Evolutionary conservation across 352 stramenopile species (phyloP), one percentile per base, ranked within the genome.

Genomic region (Lagenidium giganteum): DNA sequence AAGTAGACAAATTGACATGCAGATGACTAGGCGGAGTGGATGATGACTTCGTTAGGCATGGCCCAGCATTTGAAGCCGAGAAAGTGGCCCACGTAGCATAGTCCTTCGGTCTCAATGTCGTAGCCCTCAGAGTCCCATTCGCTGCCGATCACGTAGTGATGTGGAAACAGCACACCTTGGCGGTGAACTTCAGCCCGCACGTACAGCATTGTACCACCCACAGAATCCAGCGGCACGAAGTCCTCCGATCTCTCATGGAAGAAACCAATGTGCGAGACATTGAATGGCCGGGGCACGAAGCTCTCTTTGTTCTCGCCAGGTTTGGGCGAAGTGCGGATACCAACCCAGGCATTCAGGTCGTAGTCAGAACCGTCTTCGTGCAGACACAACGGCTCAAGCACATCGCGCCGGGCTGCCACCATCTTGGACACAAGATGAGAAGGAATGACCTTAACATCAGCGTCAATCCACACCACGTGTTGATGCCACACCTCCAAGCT

Each of bases 11-110:
- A n/a, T n/a, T n/a, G n/a, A n/a, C n/a, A n/a, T n/a, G n/a, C n/a
- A n/a, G n/a, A n/a, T n/a, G n/a, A n/a, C n/a, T n/a, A n/a, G n/a
- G n/a, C n/a, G n/a, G n/a, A n/a, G n/a, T n/a, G n/a, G n/a, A n/a
- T n/a, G n/a, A n/a, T n/a, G 16, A 57, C 26, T 5, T 74, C 58
- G 38, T 78, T 60, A 3, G 64, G 61, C 67, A 80, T 73, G 11
- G 57, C 57, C 57, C 62, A 80, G 49, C 64, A 80, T 30, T 58
- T 68, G 52, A 63, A 73, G 0, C 67, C 67, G n/a, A 80, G 39
- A 26, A 80, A 68, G 24, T 70, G 61, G 12, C 64, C 68, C 4
- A 54, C 25, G 41, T 72, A 75, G 35, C 63, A 82, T 11, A 82
- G 21, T 6, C 65, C 69, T 48, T 75, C 61, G 8, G 61, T 71